Evolutionary conservation across 306 rosid species (phyloP), one percentile per base, ranked within the genome.

Genomic region (Myrica gale): DNA sequence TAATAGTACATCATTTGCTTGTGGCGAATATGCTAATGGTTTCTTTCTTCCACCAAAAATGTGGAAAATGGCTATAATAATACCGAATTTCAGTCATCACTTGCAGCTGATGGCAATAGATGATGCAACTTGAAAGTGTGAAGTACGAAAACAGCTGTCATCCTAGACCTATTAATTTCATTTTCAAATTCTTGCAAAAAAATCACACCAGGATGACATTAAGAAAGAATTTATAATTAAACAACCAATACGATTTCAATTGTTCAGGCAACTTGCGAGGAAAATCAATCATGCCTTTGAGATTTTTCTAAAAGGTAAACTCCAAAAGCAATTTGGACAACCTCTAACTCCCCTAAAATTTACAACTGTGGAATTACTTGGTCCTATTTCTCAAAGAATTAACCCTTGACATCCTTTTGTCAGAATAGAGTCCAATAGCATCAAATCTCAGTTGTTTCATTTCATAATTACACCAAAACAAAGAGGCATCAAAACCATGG

Each of bases 111-210:
- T 50, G 42, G 53, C 42, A 47, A 48, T 68, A 52, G 52, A 60
- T 57, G 11, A 50, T 47, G 69, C 37, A 37, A 73, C 60, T 68
- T 32, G 44, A 3, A 77, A 73, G 82, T 67, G 53, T 63, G 15
- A 37, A 39, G 50, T 37, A 74, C 26, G 74, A 48, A 78, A 74
- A 78, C 69, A 54, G 77, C 21, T 69, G 79, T 50, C 47, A 60
- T 57, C 46, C 61, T 45, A 23, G 73, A 43, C 21, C 60, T 23
- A 60, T 41, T 44, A 58, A 60, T 44, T 63, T 63, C 69, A 63
- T 15, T 20, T 63, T 39, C 19, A 39, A 65, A 9, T 41, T 26
- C 23, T 50, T 20, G 45, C 60, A n/a, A 58, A 5, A 1, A 48
- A 19, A 9, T 15, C 48, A 63, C 45, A 63, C 41, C 51, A 46